Percentiles rank a stretch among this genome's conserved stretches.
Conservation (phyloP, 2,329 filamentous ascomycete genomes). For the Colletotrichum cordylinicola region DNA sequence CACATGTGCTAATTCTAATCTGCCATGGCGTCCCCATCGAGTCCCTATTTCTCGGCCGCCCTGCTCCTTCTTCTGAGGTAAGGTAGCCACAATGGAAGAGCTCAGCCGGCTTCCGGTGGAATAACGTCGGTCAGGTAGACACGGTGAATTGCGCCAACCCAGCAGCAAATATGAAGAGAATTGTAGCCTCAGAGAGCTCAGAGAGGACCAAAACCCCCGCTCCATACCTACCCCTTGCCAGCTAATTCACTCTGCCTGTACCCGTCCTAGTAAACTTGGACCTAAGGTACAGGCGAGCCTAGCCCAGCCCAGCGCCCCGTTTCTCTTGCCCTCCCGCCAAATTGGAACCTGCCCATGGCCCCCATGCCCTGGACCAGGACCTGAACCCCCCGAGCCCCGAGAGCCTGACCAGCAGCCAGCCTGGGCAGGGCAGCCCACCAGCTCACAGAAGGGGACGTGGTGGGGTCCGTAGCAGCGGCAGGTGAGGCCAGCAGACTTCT, state of each 20-base stretch:
- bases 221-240: background rate
- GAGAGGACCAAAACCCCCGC: background rate
- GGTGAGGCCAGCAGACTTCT: slow-evolving; percentile 9
- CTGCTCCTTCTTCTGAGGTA: background rate
- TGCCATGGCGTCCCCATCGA: background rate
- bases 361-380: slow-evolving; percentile 4
- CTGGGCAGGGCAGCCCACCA: background rate
- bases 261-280: background rate
- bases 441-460: background rate
- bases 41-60: background rate
- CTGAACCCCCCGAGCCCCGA: slow-evolving; percentile 14
- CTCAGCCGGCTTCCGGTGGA: background rate
- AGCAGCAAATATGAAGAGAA: background rate
- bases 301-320: slow-evolving; percentile 17
- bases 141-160: background rate
- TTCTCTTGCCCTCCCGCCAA: slow-evolving; percentile 18
- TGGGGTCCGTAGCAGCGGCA: slow-evolving; percentile 13
- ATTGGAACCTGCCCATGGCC: slow-evolving; percentile 15
- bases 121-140: background rate
- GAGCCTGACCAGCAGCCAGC: slow-evolving; percentile 6
- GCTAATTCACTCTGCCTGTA: background rate
- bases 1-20: background rate
- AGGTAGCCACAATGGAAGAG: background rate
- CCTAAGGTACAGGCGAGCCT: slow-evolving; percentile 4
- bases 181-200: background rate